phyloP scores from a whole-genome alignment of 164 flowering plant species.

The Echeveria elegans region DNA sequence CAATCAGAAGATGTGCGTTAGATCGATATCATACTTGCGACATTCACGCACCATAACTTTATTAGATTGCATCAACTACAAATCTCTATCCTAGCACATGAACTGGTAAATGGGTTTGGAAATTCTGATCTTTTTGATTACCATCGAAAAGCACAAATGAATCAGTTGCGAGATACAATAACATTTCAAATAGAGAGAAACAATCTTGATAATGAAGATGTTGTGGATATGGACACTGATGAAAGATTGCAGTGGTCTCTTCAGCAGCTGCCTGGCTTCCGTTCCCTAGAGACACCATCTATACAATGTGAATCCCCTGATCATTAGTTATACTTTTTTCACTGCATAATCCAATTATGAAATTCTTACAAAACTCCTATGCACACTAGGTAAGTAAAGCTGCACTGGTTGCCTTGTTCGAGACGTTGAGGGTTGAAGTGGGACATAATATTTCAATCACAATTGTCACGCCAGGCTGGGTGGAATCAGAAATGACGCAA shows the following conservation, averaged over 20 bases:
- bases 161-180: no score
- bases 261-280: slow-evolving; percentile 25
- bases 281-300: slow-evolving; percentile 17
- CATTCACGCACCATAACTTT: no score
- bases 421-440: slow-evolving; percentile 14
- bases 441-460: slow-evolving; percentile 9
- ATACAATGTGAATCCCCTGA: slow-evolving; percentile 14
- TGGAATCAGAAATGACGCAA: slow-evolving; percentile 12
- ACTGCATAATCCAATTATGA: background rate
- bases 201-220: no score
- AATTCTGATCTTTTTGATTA: no score
- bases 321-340: background rate
- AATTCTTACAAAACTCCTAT: background rate
- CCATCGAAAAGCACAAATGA: no score
- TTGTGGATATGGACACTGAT: no score
- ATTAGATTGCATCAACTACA: no score
- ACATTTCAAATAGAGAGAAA: no score
- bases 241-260: slow-evolving; percentile 23
- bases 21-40: no score
- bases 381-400: slow-evolving; percentile 16
- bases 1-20: no score
- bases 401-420: slow-evolving; percentile 12
- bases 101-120: no score
- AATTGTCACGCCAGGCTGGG: slow-evolving; percentile 12
- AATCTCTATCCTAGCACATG: no score